Conservation (phyloP, 2,329 filamentous ascomycete species). For the Nemania abortiva region DNA sequence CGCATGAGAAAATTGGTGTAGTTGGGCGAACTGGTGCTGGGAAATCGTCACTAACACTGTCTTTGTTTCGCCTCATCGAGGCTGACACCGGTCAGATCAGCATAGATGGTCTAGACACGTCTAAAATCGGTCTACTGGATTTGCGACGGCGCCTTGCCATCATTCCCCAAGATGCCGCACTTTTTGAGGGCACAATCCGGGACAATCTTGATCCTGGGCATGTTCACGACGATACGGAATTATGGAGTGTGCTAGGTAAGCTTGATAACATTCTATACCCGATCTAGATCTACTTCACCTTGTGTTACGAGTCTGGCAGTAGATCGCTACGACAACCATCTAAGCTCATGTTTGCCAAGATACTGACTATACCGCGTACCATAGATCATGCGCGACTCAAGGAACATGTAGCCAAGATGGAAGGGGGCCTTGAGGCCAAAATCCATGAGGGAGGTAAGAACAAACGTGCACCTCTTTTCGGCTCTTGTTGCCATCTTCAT, state of each 20-base stretch:
- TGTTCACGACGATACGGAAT: conserved; percentile 94
- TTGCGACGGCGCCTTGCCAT: conserved; percentile 91
- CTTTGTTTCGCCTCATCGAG: conserved; percentile 96
- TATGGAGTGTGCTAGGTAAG: conserved; percentile 94
- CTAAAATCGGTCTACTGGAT: conserved; percentile 88
- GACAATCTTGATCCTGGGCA: conserved; percentile 97
- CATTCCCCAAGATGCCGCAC: conserved; percentile 95
- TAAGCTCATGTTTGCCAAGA: conserved; percentile 39
- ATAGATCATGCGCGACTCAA: conserved; percentile 92
- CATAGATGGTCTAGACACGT: conserved; percentile 91
- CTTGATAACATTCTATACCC: conserved; percentile 48
- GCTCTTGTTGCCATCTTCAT: conserved; percentile 49
- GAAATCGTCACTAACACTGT: conserved; percentile 92
- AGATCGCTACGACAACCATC: conserved; percentile 20
- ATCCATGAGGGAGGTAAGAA: conserved; percentile 91
- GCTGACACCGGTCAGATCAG: conserved; percentile 83
- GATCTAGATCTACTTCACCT: conserved; percentile 38
- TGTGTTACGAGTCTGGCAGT: conserved; percentile 7
- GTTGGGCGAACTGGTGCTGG: conserved; percentile 96
- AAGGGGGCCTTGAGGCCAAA: conserved; percentile 87
- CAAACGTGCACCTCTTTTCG: conserved; percentile 48
- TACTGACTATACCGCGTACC: conserved; percentile 55
- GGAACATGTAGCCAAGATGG: conserved; percentile 88
- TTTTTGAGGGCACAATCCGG: conserved; percentile 92
- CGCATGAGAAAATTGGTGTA: conserved; percentile 97